phyloP scores from a whole-genome alignment of 1,139 yeast species.

The Debaryomyces nepalensis region DNA sequence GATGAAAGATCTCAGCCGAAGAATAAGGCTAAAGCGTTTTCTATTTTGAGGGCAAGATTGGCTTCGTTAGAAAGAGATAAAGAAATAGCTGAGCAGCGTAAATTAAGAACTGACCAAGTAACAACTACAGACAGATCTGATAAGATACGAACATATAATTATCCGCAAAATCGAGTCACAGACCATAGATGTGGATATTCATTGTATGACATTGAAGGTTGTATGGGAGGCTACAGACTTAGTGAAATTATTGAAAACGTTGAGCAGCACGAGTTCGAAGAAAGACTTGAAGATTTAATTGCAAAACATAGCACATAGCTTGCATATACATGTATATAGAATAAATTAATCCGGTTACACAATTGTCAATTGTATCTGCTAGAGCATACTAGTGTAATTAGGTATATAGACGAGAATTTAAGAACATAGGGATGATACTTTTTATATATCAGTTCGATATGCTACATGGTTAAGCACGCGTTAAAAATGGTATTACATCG shows the following conservation, averaged over 20 bases:
- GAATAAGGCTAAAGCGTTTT: slow-evolving; percentile 93
- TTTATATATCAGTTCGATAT: too few relatives aligned
- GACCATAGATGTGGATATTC: slow-evolving; percentile 90
- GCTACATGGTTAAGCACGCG: too few relatives aligned
- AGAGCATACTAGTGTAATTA: too few relatives aligned
- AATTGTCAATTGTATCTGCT: too few relatives aligned
- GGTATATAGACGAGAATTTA: too few relatives aligned
- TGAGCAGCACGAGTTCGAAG: slow-evolving; percentile 33
- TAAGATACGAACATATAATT: slow-evolving; percentile 91
- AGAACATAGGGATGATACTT: too few relatives aligned
- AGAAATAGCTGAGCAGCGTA: slow-evolving; percentile 66
- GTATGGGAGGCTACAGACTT: slow-evolving; percentile 72
- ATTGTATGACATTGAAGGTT: slow-evolving; percentile 77
- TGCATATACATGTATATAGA: too few relatives aligned
- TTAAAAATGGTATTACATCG: too few relatives aligned
- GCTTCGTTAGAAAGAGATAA: slow-evolving; percentile 80
- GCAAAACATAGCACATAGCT: slow-evolving; percentile 2
- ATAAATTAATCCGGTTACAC: too few relatives aligned
- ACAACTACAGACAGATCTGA: slow-evolving; percentile 89
- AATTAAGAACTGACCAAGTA: slow-evolving; percentile 80
- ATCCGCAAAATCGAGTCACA: slow-evolving; percentile 88
- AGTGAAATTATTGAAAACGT: slow-evolving; percentile 55
- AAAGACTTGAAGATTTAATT: slow-evolving; percentile 25
- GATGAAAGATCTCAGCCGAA: slow-evolving; percentile 95
- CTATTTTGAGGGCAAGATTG: slow-evolving; percentile 76